Conservation (phyloP, 2,329 filamentous ascomycete species). For the Didymella pomorum region DNA sequence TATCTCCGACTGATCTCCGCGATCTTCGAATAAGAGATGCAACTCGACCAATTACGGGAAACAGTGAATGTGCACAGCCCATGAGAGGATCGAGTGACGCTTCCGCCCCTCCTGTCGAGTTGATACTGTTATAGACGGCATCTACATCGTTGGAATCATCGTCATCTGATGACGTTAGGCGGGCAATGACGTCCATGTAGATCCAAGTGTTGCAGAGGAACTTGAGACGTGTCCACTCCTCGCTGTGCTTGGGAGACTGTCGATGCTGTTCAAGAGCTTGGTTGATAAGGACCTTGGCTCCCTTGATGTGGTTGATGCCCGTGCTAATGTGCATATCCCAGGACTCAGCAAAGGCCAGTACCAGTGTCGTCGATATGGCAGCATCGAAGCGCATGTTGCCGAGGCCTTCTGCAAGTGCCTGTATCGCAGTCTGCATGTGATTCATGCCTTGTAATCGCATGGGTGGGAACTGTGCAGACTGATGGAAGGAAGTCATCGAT, state of each 20-base stretch:
- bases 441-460: conserved; percentile 70
- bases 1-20: conserved; percentile 63
- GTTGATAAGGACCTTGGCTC: conserved; percentile 70
- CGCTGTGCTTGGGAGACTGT: conserved; percentile 51
- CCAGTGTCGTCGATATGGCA: conserved; percentile 73
- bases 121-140: conserved; percentile 48
- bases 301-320: conserved; percentile 73
- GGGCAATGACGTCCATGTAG: conserved; percentile 76
- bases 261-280: conserved; percentile 63
- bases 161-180: conserved; percentile 69
- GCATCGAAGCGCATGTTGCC: conserved; percentile 70
- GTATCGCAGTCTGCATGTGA: conserved; percentile 72
- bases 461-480: conserved; percentile 63
- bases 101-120: conserved; percentile 48
- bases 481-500: conserved; percentile 74
- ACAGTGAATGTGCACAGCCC: conserved; percentile 72
- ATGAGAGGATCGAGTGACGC: conserved; percentile 73
- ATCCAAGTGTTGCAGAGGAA: conserved; percentile 77
- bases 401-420: conserved; percentile 66
- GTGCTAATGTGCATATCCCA: conserved; percentile 75
- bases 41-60: conserved; percentile 72
- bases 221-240: conserved; percentile 60
- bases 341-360: conserved; percentile 73
- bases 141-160: conserved; percentile 64
- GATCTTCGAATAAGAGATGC: conserved; percentile 72